Conservation (phyloP, 2,329 filamentous ascomycete species). For the Trichoderma gracile region DNA sequence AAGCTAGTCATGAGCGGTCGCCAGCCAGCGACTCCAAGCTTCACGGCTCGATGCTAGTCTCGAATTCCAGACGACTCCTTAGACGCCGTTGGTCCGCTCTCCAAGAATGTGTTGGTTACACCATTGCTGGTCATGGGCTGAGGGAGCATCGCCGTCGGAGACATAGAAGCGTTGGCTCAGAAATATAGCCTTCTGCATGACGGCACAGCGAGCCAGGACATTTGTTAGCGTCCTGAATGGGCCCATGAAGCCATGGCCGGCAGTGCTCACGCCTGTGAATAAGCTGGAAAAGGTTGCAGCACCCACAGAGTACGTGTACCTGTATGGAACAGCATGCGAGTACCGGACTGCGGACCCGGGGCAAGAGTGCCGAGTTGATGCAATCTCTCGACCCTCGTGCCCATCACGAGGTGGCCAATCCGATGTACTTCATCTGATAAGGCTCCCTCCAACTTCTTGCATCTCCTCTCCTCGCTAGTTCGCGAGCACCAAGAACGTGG, state of each 20-base stretch:
- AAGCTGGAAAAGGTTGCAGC: neutral
- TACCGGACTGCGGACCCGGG: neutral
- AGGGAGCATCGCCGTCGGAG: neutral
- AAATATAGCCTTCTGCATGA: conserved; percentile 2
- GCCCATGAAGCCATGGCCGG: neutral
- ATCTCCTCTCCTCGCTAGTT: neutral
- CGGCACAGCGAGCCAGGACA: neutral
- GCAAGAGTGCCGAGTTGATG: neutral
- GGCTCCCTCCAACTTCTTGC: neutral
- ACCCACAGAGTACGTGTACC: too few relatives aligned
- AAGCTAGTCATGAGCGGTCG: neutral
- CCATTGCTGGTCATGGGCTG: too few relatives aligned
- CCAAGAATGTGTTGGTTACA: neutral
- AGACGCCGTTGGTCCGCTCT: neutral
- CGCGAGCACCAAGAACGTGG: neutral
- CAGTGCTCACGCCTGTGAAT: neutral
- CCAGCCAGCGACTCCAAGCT: neutral
- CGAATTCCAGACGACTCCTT: neutral
- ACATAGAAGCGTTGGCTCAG: neutral
- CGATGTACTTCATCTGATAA: neutral
- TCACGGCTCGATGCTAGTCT: neutral
- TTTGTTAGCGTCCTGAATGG: neutral
- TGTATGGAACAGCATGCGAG: neutral
- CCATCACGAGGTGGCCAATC: neutral
- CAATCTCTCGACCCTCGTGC: neutral